Percentiles rank a stretch among this genome's conserved stretches.
Conservation (phyloP, 805 yeast genomes). For the Metschnikowia lachancei region DNA sequence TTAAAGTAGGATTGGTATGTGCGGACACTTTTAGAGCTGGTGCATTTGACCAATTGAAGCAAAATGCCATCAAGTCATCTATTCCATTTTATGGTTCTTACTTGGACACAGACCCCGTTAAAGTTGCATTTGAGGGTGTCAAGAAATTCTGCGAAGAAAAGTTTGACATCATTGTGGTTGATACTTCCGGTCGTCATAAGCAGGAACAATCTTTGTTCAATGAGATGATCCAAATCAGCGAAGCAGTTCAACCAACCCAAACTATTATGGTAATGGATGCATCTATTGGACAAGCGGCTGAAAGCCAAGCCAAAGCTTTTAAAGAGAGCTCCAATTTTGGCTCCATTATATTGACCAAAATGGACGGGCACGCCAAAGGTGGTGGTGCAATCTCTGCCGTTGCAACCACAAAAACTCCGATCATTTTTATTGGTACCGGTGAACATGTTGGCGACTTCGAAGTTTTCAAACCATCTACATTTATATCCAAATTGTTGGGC, state of each 20-base stretch:
- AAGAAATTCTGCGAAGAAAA: conserved; percentile 84
- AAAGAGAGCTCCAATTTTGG: conserved; percentile 93
- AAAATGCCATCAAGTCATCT: conserved; percentile 91
- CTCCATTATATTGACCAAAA: conserved; percentile 87
- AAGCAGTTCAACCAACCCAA: conserved; percentile 87
- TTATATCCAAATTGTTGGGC: conserved; percentile 87
- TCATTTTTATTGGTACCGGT: conserved; percentile 96
- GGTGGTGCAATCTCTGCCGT: conserved; percentile 99
- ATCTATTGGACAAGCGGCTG: conserved; percentile 97
- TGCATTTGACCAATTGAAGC: conserved; percentile 97
- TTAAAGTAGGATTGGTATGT: conserved; percentile 93
- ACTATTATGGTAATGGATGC: conserved; percentile 98
- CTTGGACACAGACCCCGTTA: conserved; percentile 93
- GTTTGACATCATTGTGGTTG: conserved; percentile 91
- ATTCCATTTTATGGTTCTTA: conserved; percentile 95
- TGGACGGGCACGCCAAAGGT: conserved; percentile 99
- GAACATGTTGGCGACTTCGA: conserved; percentile 94
- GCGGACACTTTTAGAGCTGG: conserved; percentile 99
- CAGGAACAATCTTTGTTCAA: conserved; percentile 89
- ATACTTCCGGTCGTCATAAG: conserved; percentile 96
- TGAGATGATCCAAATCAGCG: conserved; percentile 92
- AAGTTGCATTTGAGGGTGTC: conserved; percentile 89
- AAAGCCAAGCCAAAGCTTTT: conserved; percentile 89
- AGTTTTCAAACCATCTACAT: conserved; percentile 82
- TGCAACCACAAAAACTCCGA: conserved; percentile 94